phyloP scores from a whole-genome alignment of 768 basidiomycete genomes.

The Pisolithus tinctorius region DNA sequence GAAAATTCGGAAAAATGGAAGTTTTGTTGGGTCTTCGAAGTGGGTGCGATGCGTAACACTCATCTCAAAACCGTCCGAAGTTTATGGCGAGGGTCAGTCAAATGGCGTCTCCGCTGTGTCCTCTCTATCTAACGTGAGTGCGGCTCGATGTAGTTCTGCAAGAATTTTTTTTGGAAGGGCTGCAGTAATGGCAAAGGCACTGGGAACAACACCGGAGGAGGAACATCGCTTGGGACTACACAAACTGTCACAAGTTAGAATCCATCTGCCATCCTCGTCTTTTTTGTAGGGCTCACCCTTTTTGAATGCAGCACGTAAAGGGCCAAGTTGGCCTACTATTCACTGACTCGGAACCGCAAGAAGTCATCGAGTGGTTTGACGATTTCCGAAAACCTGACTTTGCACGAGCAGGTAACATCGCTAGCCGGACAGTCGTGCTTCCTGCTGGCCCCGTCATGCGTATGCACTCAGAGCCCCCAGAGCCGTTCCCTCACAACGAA shows the following conservation, averaged over 20 bases:
- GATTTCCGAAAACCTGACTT: constrained; percentile 88
- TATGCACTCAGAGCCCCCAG: constrained; percentile 68
- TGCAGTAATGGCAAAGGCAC: constrained; percentile 92
- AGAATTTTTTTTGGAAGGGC: constrained; percentile 85
- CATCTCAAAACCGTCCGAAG: constrained; percentile 90
- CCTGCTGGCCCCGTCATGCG: constrained; percentile 84
- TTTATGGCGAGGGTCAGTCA: constrained; percentile 83
- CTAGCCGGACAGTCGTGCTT: constrained; percentile 65
- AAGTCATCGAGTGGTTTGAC: constrained; percentile 91
- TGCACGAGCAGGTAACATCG: constrained; percentile 81
- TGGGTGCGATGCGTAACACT: constrained; percentile 92
- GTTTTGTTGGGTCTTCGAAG: constrained; percentile 93
- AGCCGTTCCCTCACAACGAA: constrained; percentile 95
- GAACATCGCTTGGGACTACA: constrained; percentile 77
- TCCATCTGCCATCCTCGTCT: neutral
- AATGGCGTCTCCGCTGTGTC: neutral
- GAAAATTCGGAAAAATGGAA: constrained; percentile 82
- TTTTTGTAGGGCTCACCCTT: constrained; percentile 3
- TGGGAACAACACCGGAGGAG: constrained; percentile 81
- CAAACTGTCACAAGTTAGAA: constrained; percentile 68
- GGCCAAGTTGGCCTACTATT: constrained; percentile 93
- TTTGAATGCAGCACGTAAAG: constrained; percentile 69
- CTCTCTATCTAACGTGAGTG: constrained; percentile 6
- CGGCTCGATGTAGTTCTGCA: constrained; percentile 52
- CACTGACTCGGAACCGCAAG: constrained; percentile 83